A percentile compares a stretch with the other conserved stretches of the same genome.
Evolutionary conservation across 305 asterid genomes (phyloP).

Genomic region (Fraxinus baroniana): DNA sequence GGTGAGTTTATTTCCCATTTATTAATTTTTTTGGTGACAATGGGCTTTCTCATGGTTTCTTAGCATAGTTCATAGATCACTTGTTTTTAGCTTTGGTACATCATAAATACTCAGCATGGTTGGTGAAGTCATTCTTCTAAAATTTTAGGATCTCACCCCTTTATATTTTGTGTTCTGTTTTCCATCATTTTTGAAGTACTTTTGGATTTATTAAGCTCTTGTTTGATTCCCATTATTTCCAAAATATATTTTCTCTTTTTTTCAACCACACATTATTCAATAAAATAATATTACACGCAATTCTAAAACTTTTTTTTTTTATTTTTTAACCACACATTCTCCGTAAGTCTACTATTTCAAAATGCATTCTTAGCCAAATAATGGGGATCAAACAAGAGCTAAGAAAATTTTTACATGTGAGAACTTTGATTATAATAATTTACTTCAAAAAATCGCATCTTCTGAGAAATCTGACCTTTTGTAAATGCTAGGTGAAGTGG

Average conservation of each 20-base stretch:
- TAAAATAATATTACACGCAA: too few species aligned
- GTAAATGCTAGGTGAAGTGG: not conserved
- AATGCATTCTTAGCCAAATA: too few species aligned
- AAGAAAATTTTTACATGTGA: not conserved
- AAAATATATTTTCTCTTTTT: too few species aligned
- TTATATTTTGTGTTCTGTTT: not conserved
- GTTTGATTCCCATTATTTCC: too few species aligned
- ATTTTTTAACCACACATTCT: too few species aligned
- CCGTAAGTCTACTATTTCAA: too few species aligned
- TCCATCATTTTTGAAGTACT: constrained; percentile 5
- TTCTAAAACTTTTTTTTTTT: too few species aligned
- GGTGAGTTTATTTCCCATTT: not conserved
- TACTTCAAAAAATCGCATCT: not conserved
- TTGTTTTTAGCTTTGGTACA: not conserved
- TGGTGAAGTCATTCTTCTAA: not conserved
- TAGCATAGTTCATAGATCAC: not conserved
- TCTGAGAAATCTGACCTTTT: not conserved
- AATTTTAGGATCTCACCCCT: not conserved
- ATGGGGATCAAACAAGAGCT: too few species aligned
- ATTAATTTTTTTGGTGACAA: constrained; percentile 4
- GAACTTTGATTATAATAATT: constrained; percentile 2
- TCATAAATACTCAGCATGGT: not conserved
- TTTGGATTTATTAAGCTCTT: not conserved
- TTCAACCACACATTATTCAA: too few species aligned
- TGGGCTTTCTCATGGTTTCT: not conserved